Base-by-base conservation (phyloP, 225 moss, liverwort and hornwort genomes). In the Sphagnum contortum region DNA sequence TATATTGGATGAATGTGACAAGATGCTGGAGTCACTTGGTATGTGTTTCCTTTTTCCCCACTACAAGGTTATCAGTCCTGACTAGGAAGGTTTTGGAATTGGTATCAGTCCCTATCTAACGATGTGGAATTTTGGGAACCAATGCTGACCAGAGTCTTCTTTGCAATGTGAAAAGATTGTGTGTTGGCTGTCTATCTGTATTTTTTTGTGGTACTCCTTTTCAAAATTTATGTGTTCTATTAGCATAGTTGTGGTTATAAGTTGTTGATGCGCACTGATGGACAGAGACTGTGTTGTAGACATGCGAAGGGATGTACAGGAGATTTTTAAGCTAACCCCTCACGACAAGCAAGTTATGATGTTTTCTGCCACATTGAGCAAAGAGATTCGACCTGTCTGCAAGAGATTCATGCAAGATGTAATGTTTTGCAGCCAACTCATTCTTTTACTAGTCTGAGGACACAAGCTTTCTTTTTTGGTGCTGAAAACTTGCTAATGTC, bases 321-420 rank as follows among this genome's bases (percentile, higher is more conserved):
- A 85, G 54, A 85, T 85, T 45, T 85, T 85, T 69, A 85, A 85
- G 64, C 57, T 85, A 48, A 85, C 85, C 12, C 85, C 85, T 3
- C 85, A 85, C 58, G 85, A 85, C 62, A 85, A 85, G 51, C 85
- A 85, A 85, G 85, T 85, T 11, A 85, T 85, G 85, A 85, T 85
- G 85, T 85, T 85, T 64, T 85, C 81, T 47, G 85, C 85, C 46
- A 85, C 85, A 4, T 72, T 85, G 47, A 85, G 85, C 79, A 85
- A 81, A 63, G 85, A 85, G 64, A 85, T 85, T 54, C 81, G 85
- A 8, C 85, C 85, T 3, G 85, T 85, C 70, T 85, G 85, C 76
- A 85, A 85, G 54, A 76, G 85, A 64, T 85, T 85, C 72, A 85
- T 85, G 85, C 85, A 85, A 79, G 85, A 85, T 68, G 84, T 84